These are phyloP conservation scores for Solanum hybrid DNA, from an alignment of 305 asterid genomes.

Conservation along the genomic window DNA sequence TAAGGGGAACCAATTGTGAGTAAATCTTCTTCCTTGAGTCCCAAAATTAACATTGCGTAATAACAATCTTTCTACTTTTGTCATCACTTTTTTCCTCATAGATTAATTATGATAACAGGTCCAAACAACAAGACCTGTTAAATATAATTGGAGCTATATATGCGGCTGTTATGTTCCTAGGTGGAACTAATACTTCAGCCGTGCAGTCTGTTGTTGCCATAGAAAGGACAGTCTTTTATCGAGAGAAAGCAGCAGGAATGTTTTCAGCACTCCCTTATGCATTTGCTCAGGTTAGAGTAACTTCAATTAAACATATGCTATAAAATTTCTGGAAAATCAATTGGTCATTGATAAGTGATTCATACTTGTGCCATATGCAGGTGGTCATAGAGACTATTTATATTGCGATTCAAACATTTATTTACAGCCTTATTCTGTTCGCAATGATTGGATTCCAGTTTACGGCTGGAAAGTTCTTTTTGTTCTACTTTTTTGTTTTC, in stretches of 20 bases:
- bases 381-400: slow-evolving; percentile 74
- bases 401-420: slow-evolving; percentile 49
- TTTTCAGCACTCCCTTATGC: slow-evolving; percentile 89
- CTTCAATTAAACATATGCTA: not conserved
- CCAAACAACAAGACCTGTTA: slow-evolving; percentile 62
- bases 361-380: slow-evolving; percentile 20
- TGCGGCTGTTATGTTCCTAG: slow-evolving; percentile 80
- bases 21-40: not conserved
- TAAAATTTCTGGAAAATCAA: not conserved
- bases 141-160: slow-evolving; percentile 85
- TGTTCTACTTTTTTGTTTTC: slow-evolving; percentile 72
- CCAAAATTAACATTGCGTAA: not conserved
- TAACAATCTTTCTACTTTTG: not conserved
- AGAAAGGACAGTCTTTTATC: slow-evolving; percentile 87
- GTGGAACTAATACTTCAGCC: slow-evolving; percentile 74
- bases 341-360: not conserved
- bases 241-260: slow-evolving; percentile 98
- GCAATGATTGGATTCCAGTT: slow-evolving; percentile 88
- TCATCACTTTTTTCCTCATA: not conserved
- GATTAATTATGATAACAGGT: slow-evolving; percentile 27
- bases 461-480: slow-evolving; percentile 54
- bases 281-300: slow-evolving; percentile 63
- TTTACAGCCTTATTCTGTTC: slow-evolving; percentile 71
- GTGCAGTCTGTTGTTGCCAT: slow-evolving; percentile 84
- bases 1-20: slow-evolving; percentile 71